Evolutionary conservation across 1,284 basidiomycete species (phyloP).

Genomic region (Malassezia japonica): DNA sequence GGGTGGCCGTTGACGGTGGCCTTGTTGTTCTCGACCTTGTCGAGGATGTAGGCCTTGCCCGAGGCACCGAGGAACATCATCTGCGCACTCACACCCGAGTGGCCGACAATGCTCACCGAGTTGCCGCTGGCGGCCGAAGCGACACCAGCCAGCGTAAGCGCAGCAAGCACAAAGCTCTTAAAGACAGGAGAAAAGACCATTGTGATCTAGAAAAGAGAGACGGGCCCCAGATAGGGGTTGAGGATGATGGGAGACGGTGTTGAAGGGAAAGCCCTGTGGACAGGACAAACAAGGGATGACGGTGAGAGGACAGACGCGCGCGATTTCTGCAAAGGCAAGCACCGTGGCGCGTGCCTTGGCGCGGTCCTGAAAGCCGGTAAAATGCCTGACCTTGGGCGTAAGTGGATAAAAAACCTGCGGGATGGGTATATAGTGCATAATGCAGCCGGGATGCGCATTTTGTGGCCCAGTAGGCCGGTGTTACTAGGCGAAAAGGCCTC

Average conservation of each 20-base stretch:
- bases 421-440: no score
- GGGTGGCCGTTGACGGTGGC: constrained; percentile 25
- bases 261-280: background rate
- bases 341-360: no score
- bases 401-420: no score
- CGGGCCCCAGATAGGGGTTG: no score
- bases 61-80: constrained; percentile 39
- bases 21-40: constrained; percentile 41
- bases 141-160: background rate
- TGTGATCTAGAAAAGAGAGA: background rate
- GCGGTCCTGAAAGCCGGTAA: no score
- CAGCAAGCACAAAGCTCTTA: background rate
- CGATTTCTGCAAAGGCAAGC: no score
- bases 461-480: no score
- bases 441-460: no score
- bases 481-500: no score
- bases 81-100: constrained; percentile 36
- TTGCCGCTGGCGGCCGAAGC: constrained; percentile 4
- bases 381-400: no score
- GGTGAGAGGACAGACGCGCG: no score
- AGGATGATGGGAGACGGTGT: no score
- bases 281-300: background rate
- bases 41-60: constrained; percentile 36
- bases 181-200: background rate
- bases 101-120: constrained; percentile 27